Conservation (phyloP, 2,329 filamentous ascomycete species). For the Emydomyces testavorans region DNA sequence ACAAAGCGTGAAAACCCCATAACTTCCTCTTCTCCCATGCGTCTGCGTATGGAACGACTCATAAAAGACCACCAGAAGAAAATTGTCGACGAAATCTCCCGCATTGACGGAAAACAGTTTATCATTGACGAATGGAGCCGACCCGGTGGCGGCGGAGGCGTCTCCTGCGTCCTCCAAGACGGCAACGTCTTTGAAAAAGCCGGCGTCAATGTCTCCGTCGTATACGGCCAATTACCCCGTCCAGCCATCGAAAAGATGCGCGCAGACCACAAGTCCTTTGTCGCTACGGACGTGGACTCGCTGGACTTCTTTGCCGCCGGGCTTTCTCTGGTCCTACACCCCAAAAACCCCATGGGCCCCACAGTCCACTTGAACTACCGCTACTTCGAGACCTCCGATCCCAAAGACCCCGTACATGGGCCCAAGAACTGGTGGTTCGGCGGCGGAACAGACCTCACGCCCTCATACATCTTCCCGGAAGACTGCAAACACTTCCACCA, state of each 20-base stretch:
- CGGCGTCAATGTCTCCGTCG: constrained; percentile 86
- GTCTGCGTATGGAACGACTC: constrained; percentile 91
- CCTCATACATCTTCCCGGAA: constrained; percentile 89
- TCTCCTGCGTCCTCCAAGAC: constrained; percentile 88
- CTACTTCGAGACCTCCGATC: constrained; percentile 91
- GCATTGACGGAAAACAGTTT: constrained; percentile 74
- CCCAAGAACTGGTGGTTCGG: constrained; percentile 92
- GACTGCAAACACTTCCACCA: constrained; percentile 95
- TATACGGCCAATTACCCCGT: constrained; percentile 81
- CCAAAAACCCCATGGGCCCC: constrained; percentile 88
- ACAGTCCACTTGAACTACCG: constrained; percentile 97
- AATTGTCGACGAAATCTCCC: constrained; percentile 73
- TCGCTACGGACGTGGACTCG: constrained; percentile 60
- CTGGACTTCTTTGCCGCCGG: constrained; percentile 94
- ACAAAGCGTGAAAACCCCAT: constrained; percentile 68
- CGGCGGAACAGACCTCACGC: constrained; percentile 86
- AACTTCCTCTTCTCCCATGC: constrained; percentile 76
- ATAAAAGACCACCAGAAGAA: constrained; percentile 85
- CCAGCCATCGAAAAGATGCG: constrained; percentile 87
- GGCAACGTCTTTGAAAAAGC: constrained; percentile 97
- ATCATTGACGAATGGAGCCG: constrained; percentile 75
- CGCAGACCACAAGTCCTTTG: constrained; percentile 84
- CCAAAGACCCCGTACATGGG: constrained; percentile 56
- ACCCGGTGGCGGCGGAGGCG: constrained; percentile 80
- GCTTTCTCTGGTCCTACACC: constrained; percentile 84